Conservation (phyloP, 164 flowering plant species). For the Houttuynia cordata region DNA sequence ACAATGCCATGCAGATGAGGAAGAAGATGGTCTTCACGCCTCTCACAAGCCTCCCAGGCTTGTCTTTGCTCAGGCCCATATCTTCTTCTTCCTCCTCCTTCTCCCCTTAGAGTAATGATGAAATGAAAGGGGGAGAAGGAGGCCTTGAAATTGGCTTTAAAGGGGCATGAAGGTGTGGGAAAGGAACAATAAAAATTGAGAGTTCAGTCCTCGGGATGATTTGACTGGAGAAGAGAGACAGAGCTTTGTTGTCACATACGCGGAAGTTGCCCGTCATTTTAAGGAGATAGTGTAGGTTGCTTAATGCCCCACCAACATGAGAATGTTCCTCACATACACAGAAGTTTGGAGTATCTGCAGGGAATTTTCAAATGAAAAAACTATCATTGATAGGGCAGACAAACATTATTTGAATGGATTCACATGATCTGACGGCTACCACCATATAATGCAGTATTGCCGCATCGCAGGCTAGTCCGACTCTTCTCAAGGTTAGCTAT, state of each 20-base stretch:
- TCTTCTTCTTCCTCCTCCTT: not conserved
- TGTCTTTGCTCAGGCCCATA: constrained; percentile 59
- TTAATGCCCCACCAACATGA: no score
- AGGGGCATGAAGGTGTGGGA: not conserved
- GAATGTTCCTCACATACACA: no score
- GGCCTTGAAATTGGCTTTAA: not conserved
- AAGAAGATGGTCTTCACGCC: constrained; percentile 64
- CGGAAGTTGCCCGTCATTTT: not conserved
- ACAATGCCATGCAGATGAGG: constrained; percentile 54
- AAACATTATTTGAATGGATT: no score
- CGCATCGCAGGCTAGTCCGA: no score
- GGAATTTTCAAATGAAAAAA: no score
- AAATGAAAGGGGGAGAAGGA: not conserved
- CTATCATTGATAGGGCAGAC: no score
- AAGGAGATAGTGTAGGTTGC: no score
- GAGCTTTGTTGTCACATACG: not conserved
- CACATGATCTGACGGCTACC: no score
- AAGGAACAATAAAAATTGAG: not conserved
- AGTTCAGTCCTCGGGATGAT: not conserved
- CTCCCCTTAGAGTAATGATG: no score
- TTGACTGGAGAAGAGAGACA: not conserved
- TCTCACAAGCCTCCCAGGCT: constrained; percentile 29
- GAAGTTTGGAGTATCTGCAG: no score
- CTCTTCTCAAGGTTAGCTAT: no score
- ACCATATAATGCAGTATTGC: no score